Evolutionary conservation across 164 flowering plant species (phyloP), one percentile per base, ranked within the genome.

Genomic region (Nymphaea colorata): DNA sequence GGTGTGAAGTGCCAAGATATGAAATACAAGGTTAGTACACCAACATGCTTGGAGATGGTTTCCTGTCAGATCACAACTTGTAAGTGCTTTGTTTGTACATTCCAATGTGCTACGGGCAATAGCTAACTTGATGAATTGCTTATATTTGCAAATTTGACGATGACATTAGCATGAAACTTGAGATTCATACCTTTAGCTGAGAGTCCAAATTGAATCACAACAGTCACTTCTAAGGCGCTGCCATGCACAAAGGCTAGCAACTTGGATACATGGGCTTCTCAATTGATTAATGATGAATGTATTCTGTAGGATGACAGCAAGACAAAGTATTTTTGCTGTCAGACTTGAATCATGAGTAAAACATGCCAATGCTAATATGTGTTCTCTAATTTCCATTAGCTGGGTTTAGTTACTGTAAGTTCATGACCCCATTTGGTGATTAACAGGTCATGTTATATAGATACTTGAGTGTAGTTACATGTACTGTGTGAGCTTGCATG

Each of bases 1-100:
- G 97, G 97, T 43, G 77, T 86, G 4, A 88, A 83, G 76, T 94
- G 99, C 76, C 97, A 91, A 78, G 99, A 94, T 79, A 68, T 87
- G 86, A 94, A 91, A 70, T 91, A 88, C 78, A 86, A 85, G 95
- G 97, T 86, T 44, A 17, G 77, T 71, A 55, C 17, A 11, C 14
- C 11, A 7, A 47, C 55, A 47, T 47, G 55, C 7, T 47, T 47
- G 7, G 2, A 7, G 6, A 47, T 47, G 12, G 55, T 7, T 4
- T 6, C 55, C 12, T 12, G 36, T 25, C 36, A 25, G 36, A 25
- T 25, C 36, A 25, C 36, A 25, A 25, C 55, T 47, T 47, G 55
- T 47, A 12, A 47, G 12, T 47, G 55, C 11, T 47, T 12, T 2
- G 12, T 47, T 47, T 47, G 3, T 12, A 2, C 6, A 4, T 47